Conservation (phyloP, 2,329 filamentous ascomycete genomes). For the Alternaria solani region DNA sequence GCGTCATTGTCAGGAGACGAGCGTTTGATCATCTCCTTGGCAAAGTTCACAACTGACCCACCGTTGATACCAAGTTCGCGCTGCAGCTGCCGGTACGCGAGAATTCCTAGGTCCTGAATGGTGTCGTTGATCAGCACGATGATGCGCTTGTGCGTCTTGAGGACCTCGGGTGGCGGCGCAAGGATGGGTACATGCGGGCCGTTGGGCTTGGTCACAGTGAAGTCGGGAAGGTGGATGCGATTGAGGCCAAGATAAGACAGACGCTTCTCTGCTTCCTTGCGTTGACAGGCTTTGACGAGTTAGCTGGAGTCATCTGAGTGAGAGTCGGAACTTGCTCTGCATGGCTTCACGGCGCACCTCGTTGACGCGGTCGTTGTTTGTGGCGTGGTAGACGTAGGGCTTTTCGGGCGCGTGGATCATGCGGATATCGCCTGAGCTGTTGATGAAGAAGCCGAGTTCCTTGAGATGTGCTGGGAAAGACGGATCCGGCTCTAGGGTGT, state of each 20-base stretch:
- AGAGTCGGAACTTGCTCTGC: slow-evolving; percentile 63
- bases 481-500: slow-evolving; percentile 71
- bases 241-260: slow-evolving; percentile 68
- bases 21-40: slow-evolving; percentile 56
- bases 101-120: slow-evolving; percentile 76
- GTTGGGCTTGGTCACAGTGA: slow-evolving; percentile 49
- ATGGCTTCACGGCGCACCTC: slow-evolving; percentile 73
- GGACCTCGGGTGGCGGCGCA: slow-evolving; percentile 59
- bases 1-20: slow-evolving; percentile 13
- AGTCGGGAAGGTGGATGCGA: slow-evolving; percentile 69
- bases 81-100: slow-evolving; percentile 73
- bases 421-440: slow-evolving; percentile 76
- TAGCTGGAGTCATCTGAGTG: slow-evolving; percentile 3
- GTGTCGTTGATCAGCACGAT: slow-evolving; percentile 82
- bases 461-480: slow-evolving; percentile 71
- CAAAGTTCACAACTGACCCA: slow-evolving; percentile 74
- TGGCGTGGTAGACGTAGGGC: slow-evolving; percentile 78
- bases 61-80: slow-evolving; percentile 70
- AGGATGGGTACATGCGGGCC: slow-evolving; percentile 74
- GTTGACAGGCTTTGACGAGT: slow-evolving; percentile 65
- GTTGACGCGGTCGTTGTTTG: slow-evolving; percentile 79
- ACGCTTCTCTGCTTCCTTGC: slow-evolving; percentile 67
- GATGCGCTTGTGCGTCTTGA: slow-evolving; percentile 67
- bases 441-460: slow-evolving; percentile 82
- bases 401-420: slow-evolving; percentile 71